These are phyloP conservation scores for Aspergillus versicolor DNA, from an alignment of 2,329 filamentous ascomycete genomes.

Conservation along the genomic window DNA sequence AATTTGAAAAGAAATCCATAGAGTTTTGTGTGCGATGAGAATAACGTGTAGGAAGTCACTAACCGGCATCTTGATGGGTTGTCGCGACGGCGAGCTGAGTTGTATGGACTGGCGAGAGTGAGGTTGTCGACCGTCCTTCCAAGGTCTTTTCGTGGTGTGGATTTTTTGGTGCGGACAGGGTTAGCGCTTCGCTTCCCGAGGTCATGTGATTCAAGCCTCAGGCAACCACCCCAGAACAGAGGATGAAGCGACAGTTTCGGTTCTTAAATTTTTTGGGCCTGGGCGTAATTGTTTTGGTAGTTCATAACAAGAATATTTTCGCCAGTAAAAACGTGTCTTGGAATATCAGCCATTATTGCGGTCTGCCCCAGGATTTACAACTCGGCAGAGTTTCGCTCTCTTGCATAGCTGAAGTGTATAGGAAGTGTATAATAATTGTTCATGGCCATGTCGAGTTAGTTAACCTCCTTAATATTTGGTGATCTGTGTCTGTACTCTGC, in stretches of 20 bases:
- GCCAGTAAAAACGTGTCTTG: too few relatives aligned
- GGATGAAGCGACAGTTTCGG: neutral
- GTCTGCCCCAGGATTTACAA: too few relatives aligned
- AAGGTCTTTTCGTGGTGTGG: conserved; percentile 26
- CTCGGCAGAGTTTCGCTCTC: too few relatives aligned
- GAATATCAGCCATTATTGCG: too few relatives aligned
- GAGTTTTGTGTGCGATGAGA: neutral
- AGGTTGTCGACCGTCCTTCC: conserved; percentile 34
- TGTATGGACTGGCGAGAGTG: conserved; percentile 34
- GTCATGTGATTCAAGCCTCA: conserved; percentile 36
- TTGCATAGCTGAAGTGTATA: too few relatives aligned
- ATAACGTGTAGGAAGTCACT: conserved; percentile 18
- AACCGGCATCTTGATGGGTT: conserved; percentile 58
- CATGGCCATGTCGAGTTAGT: too few relatives aligned
- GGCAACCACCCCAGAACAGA: conserved; percentile 9
- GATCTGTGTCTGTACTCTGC: too few relatives aligned
- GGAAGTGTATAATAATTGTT: too few relatives aligned
- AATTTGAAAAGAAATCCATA: neutral
- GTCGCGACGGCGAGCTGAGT: conserved; percentile 40
- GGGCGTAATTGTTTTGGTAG: too few relatives aligned
- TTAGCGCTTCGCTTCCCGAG: conserved; percentile 38
- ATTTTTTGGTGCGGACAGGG: conserved; percentile 43
- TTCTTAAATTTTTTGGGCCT: too few relatives aligned
- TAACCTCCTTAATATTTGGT: too few relatives aligned
- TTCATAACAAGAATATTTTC: too few relatives aligned